These are phyloP conservation scores for Pleurotus eryngii DNA, from an alignment of 768 basidiomycete species.

Conservation along the genomic window DNA sequence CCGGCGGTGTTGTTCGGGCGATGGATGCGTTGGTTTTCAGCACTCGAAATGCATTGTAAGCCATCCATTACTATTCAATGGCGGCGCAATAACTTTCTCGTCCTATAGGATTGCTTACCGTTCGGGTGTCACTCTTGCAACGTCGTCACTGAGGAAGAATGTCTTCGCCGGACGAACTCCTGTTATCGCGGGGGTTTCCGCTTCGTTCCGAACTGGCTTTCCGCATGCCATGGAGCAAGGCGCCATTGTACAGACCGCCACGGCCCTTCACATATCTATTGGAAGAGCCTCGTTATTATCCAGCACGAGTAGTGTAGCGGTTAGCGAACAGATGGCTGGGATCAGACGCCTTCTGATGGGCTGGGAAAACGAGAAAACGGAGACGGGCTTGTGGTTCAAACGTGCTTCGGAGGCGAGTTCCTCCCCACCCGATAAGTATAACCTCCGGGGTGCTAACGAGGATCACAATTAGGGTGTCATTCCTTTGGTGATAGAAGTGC, in stretches of 20 bases:
- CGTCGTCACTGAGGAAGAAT: conserved; percentile 40
- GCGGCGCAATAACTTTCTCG: neutral
- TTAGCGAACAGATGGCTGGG: conserved; percentile 64
- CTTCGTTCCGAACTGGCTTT: conserved; percentile 57
- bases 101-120: conserved; percentile 55
- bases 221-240: conserved; percentile 53
- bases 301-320: conserved; percentile 36
- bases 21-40: conserved; percentile 71
- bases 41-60: conserved; percentile 72
- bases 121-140: conserved; percentile 62
- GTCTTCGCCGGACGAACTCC: conserved; percentile 37
- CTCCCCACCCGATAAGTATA: neutral
- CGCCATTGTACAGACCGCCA: conserved; percentile 57
- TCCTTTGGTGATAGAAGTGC: conserved; percentile 64
- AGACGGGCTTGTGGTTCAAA: conserved; percentile 54
- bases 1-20: conserved; percentile 56
- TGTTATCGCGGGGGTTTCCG: conserved; percentile 59
- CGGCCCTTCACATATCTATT: conserved; percentile 62
- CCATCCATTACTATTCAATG: conserved; percentile 9
- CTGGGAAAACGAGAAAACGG: conserved; percentile 43
- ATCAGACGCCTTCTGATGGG: conserved; percentile 59
- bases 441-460: conserved; percentile 4
- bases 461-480: conserved; percentile 45
- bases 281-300: conserved; percentile 35
- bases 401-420: conserved; percentile 50